These are phyloP conservation scores for Nemania diffusa DNA, from an alignment of 2,329 filamentous ascomycete genomes.

Conservation along the genomic window DNA sequence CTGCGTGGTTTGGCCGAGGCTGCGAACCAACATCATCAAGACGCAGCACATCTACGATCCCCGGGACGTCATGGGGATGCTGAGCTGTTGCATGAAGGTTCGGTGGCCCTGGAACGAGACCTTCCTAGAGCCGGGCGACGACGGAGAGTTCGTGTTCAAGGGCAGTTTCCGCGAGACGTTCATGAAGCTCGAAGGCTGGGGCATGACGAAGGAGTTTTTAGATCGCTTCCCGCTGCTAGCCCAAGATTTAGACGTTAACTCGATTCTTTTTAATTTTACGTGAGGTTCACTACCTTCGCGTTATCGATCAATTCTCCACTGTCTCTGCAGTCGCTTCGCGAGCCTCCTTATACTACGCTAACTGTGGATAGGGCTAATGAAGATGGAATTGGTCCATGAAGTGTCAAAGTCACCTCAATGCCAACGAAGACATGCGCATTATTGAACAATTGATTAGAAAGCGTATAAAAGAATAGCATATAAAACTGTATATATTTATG, in stretches of 20 bases:
- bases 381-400: background rate
- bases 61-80: conserved; percentile 1
- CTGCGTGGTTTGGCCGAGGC: conserved; percentile 3
- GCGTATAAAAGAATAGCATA: too few relatives aligned
- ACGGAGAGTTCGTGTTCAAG: background rate
- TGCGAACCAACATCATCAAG: conserved; percentile 11
- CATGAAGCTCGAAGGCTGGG: background rate
- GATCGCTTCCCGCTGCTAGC: conserved; percentile 1
- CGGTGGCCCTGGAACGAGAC: conserved; percentile 6
- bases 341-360: background rate
- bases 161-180: conserved; percentile 4
- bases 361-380: background rate
- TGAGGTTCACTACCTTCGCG: background rate
- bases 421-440: too few relatives aligned
- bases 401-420: too few relatives aligned
- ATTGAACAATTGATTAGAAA: too few relatives aligned
- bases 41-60: conserved; percentile 5
- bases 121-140: background rate
- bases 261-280: background rate
- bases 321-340: background rate
- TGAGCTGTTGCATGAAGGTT: conserved; percentile 8
- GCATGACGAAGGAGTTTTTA: conserved; percentile 4
- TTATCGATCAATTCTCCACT: background rate
- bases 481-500: too few relatives aligned
- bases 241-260: conserved; percentile 2